Conservation (phyloP, 768 basidiomycete species). For the Psilocybe cubensis region DNA sequence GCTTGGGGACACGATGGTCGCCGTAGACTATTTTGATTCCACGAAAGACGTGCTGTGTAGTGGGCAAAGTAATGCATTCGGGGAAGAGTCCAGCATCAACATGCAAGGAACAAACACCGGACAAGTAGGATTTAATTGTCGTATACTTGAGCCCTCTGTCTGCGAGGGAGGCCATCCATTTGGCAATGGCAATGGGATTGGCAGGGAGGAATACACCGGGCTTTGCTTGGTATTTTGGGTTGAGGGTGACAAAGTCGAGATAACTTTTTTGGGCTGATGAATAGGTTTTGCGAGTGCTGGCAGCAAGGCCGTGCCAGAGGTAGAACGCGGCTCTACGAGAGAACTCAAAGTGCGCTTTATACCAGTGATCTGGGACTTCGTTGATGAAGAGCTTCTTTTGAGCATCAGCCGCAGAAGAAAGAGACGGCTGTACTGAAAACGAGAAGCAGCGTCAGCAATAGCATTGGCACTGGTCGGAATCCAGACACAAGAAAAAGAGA, state of each 20-base stretch:
- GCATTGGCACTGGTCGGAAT: slow-evolving; percentile 21
- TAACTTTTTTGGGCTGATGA: slow-evolving; percentile 32
- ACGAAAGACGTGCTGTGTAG: slow-evolving; percentile 29
- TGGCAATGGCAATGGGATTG: slow-evolving; percentile 12
- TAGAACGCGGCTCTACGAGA: too few relatives aligned
- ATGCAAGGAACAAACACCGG: slow-evolving; percentile 31
- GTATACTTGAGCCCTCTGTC: too few relatives aligned
- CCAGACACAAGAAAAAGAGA: slow-evolving; percentile 27
- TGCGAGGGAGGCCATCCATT: slow-evolving; percentile 24
- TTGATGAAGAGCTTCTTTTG: slow-evolving; percentile 12
- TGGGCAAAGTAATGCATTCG: slow-evolving; percentile 16
- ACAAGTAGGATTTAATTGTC: slow-evolving; percentile 26
- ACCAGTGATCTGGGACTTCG: slow-evolving; percentile 24
- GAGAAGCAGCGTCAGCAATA: slow-evolving; percentile 31
- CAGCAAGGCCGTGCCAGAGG: too few relatives aligned
- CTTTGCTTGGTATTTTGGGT: slow-evolving; percentile 12
- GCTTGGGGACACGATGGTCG: too few relatives aligned
- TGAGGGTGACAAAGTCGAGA: slow-evolving; percentile 26
- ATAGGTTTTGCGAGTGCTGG: slow-evolving; percentile 32
- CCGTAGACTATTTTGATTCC: slow-evolving; percentile 36
- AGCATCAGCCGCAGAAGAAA: slow-evolving; percentile 29
- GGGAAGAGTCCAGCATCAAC: slow-evolving; percentile 30
- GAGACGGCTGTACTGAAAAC: slow-evolving; percentile 26
- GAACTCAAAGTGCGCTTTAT: slow-evolving; percentile 16
- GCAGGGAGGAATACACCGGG: slow-evolving; percentile 24